Conservation (phyloP, 495 filamentous ascomycete species). For the Talaromyces thailandensis region DNA sequence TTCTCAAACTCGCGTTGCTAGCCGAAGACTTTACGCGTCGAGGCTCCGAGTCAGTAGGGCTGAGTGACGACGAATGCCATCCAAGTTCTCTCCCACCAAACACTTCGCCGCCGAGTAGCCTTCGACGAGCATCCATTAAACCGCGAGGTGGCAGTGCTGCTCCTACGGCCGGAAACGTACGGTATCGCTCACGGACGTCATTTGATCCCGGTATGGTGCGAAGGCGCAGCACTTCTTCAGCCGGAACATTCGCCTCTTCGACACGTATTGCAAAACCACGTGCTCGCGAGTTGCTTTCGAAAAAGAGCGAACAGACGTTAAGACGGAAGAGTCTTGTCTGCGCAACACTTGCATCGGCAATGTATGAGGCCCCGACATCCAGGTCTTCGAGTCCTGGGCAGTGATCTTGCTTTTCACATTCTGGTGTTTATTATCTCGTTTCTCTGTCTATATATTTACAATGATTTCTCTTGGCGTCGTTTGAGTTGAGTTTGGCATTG, state of each 20-base stretch:
- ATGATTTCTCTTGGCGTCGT: constrained; percentile 1
- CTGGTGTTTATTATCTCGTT: constrained; percentile 14
- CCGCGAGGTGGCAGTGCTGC: not conserved
- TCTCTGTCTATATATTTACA: not conserved
- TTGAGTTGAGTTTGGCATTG: not conserved
- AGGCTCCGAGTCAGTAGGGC: constrained; percentile 6
- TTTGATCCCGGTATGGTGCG: not conserved
- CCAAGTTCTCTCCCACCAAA: constrained; percentile 34
- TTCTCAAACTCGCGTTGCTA: constrained; percentile 25
- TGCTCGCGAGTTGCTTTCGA: constrained; percentile 16
- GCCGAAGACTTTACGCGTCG: constrained; percentile 13
- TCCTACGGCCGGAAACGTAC: not conserved
- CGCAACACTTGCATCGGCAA: constrained; percentile 33
- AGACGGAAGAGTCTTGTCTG: constrained; percentile 38
- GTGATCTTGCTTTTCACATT: not conserved
- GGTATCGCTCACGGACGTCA: not conserved
- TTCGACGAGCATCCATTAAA: constrained; percentile 16
- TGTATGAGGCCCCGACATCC: constrained; percentile 15
- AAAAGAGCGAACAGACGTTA: constrained; percentile 32
- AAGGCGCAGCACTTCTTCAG: constrained; percentile 6
- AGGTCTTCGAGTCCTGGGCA: not conserved
- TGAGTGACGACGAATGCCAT: constrained; percentile 29
- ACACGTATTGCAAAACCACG: constrained; percentile 33
- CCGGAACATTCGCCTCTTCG: constrained; percentile 1
- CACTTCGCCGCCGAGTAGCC: constrained; percentile 19